Conservation (phyloP, 2,329 filamentous ascomycete species). For the Ophiostoma angusticollis region DNA sequence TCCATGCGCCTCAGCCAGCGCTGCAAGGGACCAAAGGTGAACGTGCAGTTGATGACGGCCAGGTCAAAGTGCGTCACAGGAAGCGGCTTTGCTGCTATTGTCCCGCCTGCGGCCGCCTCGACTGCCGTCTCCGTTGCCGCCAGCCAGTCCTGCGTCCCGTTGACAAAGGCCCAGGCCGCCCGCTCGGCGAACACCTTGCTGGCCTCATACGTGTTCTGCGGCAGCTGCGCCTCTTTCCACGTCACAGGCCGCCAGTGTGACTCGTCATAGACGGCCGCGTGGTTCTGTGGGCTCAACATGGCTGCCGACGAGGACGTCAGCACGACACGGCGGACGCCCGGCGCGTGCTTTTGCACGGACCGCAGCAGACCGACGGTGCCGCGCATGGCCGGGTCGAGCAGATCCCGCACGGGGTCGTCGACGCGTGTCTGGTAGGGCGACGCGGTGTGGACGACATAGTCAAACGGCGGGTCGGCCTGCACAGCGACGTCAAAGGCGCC, state of each 20-base stretch:
- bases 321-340: slow-evolving; percentile 50
- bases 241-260: slow-evolving; percentile 25
- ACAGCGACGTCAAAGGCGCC: slow-evolving; percentile 52
- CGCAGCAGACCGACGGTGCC: slow-evolving; percentile 37
- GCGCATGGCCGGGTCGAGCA: slow-evolving; percentile 43
- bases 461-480: slow-evolving; percentile 41
- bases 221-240: slow-evolving; percentile 23
- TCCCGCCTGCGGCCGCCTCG: not conserved
- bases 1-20: slow-evolving; percentile 50
- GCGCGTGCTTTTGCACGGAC: slow-evolving; percentile 31
- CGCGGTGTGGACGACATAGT: slow-evolving; percentile 62
- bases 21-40: slow-evolving; percentile 50
- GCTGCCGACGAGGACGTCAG: slow-evolving; percentile 36
- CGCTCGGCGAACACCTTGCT: slow-evolving; percentile 53
- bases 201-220: slow-evolving; percentile 20
- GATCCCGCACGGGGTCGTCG: slow-evolving; percentile 32
- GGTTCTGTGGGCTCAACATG: slow-evolving; percentile 26
- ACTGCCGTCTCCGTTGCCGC: slow-evolving; percentile 19
- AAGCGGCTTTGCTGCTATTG: no score
- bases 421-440: slow-evolving; percentile 61
- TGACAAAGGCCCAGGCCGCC: slow-evolving; percentile 51
- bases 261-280: slow-evolving; percentile 28
- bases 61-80: slow-evolving; percentile 35
- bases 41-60: slow-evolving; percentile 47
- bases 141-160: slow-evolving; percentile 25